These are phyloP conservation scores for Entophlyctis luteolus DNA, from an alignment of 192 early-diverging fungal species.

Conservation along the genomic window DNA sequence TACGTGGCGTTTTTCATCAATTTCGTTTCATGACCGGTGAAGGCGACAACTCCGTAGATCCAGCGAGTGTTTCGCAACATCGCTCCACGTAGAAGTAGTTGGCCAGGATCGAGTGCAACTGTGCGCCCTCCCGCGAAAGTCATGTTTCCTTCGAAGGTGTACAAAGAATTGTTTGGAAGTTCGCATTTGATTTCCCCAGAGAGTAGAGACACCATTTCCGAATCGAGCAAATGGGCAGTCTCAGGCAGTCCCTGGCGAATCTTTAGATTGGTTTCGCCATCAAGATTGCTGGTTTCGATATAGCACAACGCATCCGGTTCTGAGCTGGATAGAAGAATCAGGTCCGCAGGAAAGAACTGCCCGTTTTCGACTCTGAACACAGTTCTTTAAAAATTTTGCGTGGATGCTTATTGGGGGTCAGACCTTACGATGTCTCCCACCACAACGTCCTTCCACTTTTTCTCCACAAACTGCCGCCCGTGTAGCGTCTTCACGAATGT, in stretches of 20 bases:
- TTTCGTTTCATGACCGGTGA: constrained; percentile 98
- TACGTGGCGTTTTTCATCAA: constrained; percentile 87
- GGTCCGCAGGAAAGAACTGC: constrained; percentile 88
- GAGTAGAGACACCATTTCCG: constrained; percentile 56
- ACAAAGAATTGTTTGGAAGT: constrained; percentile 91
- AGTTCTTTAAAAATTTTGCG: neutral
- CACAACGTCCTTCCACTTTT: constrained; percentile 73
- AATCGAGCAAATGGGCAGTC: constrained; percentile 69
- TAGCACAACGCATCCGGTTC: constrained; percentile 97
- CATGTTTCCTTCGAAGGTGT: constrained; percentile 85
- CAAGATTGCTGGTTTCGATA: constrained; percentile 96
- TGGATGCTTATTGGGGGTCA: neutral
- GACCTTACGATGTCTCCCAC: constrained; percentile 91
- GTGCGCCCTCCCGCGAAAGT: constrained; percentile 53
- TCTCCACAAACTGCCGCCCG: constrained; percentile 64
- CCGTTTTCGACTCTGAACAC: constrained; percentile 64
- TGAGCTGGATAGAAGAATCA: constrained; percentile 83
- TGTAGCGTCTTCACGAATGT: constrained; percentile 37
- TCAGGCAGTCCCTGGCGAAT: constrained; percentile 91
- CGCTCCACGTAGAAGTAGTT: constrained; percentile 81
- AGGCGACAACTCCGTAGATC: constrained; percentile 96
- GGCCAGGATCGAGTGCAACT: constrained; percentile 79
- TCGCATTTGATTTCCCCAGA: constrained; percentile 74
- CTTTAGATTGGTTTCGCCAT: constrained; percentile 97
- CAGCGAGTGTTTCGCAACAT: constrained; percentile 90